Evolutionary conservation across 768 basidiomycete species (phyloP), one percentile per base, ranked within the genome.

Genomic region (Grammothele lineata): DNA sequence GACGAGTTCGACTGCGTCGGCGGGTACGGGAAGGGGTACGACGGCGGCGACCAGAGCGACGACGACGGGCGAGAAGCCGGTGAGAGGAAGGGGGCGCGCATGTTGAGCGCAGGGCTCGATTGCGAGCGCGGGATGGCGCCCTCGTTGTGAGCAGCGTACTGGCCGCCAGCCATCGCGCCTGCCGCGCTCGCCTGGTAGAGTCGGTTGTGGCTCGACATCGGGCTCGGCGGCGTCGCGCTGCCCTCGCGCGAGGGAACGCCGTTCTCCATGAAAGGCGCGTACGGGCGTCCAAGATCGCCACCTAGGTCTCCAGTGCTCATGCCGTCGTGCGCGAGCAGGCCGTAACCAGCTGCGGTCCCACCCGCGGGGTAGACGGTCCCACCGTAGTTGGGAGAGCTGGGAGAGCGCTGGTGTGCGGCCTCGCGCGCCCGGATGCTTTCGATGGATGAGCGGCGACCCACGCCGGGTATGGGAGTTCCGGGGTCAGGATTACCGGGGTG

Each of bases 401-500:
- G 42, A 15, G 43, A 35, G 26, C 19, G 37, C 38, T 17, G 51
- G 18, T 45, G 43, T 5, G 48, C 45, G 40, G 41, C 41, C 34
- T 54, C 48, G 35, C 51, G 54, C 19, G 48, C 43, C 21, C 53
- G 56, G 8, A 57, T 38, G 37, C 46, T 48, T 30, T 57, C 56
- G 39, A 52, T 26, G 39, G 77, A 77, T n/a, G 62, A 50, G 35
- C 68, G 69, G 7, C 74, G 68, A 12, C 70, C 68, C 14, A 63
- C 55, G 25, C 55, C 60, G 11, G 78, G 70, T 38, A 75, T 59
- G 15, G 66, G 56, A 1, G 69, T 70, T 12, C 75, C 67, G 0
- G 82, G 79, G 57, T 85, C 85, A 8, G 83, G 79, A 60, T 83
- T 85, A 14, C 83, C 82, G 0, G 77, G 70, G 57, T 85, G 74